Conservation (phyloP, 2,329 filamentous ascomycete genomes). For the Claviceps sp. region DNA sequence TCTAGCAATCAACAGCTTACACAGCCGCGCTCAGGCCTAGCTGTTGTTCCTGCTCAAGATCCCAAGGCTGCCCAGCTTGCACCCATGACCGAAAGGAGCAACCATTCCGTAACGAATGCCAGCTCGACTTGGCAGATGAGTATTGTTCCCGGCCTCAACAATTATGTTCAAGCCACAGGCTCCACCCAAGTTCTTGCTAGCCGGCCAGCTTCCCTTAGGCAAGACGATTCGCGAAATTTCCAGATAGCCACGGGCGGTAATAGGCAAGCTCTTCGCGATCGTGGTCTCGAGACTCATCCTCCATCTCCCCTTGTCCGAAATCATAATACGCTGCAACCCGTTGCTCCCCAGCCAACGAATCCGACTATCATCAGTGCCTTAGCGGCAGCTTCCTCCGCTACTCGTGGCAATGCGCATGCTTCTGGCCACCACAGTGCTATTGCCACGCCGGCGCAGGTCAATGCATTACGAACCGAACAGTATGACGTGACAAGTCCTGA, state of each 20-base stretch:
- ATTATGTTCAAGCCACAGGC: conserved; percentile 11
- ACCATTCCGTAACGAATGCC: conserved; percentile 1
- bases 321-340: conserved; percentile 60
- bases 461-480: conserved; percentile 39
- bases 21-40: neutral
- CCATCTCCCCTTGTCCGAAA: conserved; percentile 55
- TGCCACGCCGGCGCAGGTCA: conserved; percentile 36
- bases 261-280: conserved; percentile 10
- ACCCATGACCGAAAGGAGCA: neutral
- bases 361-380: conserved; percentile 41
- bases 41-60: neutral
- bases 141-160: conserved; percentile 20
- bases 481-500: conserved; percentile 41
- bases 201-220: conserved; percentile 20
- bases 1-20: neutral
- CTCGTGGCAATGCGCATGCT: neutral
- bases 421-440: neutral
- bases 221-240: conserved; percentile 20
- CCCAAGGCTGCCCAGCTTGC: neutral
- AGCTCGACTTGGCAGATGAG: conserved; percentile 7
- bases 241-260: conserved; percentile 6
- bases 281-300: conserved; percentile 20
- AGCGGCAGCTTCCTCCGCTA: conserved; percentile 1
- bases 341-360: conserved; percentile 64
- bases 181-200: conserved; percentile 17